phyloP scores from a whole-genome alignment of 257 asterid genomes.

The Voacanga thouarsii region DNA sequence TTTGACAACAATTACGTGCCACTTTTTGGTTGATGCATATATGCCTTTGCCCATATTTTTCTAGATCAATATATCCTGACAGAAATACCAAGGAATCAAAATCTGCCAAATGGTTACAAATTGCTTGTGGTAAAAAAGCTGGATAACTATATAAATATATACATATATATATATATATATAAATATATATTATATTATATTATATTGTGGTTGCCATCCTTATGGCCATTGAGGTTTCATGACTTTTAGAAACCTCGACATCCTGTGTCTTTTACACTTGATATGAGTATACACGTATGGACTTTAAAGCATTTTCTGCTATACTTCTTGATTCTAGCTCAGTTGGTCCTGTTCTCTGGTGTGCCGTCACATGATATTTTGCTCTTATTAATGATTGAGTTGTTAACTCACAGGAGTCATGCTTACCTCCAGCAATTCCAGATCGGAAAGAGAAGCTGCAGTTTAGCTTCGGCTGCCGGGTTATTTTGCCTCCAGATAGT shows the following conservation, averaged over 20 bases:
- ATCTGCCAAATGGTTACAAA: not conserved
- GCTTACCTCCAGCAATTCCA: constrained; percentile 68
- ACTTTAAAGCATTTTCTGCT: not conserved
- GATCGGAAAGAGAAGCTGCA: constrained; percentile 68
- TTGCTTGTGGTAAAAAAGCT: not conserved
- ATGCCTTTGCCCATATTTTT: not conserved
- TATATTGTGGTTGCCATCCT: not conserved
- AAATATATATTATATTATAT: too few species aligned
- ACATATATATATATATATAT: too few species aligned
- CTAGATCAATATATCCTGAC: not conserved
- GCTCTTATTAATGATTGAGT: constrained; percentile 15
- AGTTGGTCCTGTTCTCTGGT: not conserved
- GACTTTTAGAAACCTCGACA: not conserved
- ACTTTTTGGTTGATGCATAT: not conserved
- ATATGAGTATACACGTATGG: too few species aligned
- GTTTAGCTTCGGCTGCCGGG: constrained; percentile 77
- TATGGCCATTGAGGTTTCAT: not conserved
- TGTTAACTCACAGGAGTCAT: constrained; percentile 54
- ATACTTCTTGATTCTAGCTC: not conserved
- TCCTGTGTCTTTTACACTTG: not conserved
- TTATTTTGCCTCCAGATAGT: constrained; percentile 92
- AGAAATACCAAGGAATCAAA: not conserved
- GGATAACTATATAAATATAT: not conserved
- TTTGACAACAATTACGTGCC: not conserved
- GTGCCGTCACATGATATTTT: not conserved